phyloP scores from a whole-genome alignment of 2,329 filamentous ascomycete species.

The Paecilomyces formosus region DNA sequence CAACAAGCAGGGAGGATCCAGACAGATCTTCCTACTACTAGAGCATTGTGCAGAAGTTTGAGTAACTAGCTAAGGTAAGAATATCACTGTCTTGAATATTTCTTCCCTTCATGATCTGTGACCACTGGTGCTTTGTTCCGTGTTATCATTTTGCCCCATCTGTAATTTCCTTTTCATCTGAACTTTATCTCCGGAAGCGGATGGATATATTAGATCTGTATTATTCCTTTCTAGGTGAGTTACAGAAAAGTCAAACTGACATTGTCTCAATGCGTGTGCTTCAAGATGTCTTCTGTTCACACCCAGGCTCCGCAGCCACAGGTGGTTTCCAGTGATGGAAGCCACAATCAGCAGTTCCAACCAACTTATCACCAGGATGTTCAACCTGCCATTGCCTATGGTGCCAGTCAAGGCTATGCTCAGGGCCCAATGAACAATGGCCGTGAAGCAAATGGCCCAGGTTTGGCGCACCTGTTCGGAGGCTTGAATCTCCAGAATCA shows the following conservation, averaged over 20 bases:
- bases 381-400: slow-evolving; percentile 15
- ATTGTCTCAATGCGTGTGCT: slow-evolving; percentile 1
- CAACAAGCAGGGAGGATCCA: neutral
- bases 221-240: neutral
- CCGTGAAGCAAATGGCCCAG: slow-evolving; percentile 12
- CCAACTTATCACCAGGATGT: slow-evolving; percentile 18
- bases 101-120: neutral
- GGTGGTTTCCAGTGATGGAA: slow-evolving; percentile 15
- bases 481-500: slow-evolving; percentile 21
- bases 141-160: neutral
- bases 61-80: neutral
- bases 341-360: slow-evolving; percentile 14
- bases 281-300: slow-evolving; percentile 14
- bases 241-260: neutral
- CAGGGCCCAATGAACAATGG: slow-evolving; percentile 7
- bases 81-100: neutral
- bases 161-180: neutral
- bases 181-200: neutral
- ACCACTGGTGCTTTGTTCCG: neutral
- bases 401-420: slow-evolving; percentile 13
- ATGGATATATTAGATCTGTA: neutral
- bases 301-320: slow-evolving; percentile 14
- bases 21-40: neutral
- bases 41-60: neutral
- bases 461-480: slow-evolving; percentile 17